phyloP scores from a whole-genome alignment of 23 red algal species.

The Gracilaria gracilis region DNA sequence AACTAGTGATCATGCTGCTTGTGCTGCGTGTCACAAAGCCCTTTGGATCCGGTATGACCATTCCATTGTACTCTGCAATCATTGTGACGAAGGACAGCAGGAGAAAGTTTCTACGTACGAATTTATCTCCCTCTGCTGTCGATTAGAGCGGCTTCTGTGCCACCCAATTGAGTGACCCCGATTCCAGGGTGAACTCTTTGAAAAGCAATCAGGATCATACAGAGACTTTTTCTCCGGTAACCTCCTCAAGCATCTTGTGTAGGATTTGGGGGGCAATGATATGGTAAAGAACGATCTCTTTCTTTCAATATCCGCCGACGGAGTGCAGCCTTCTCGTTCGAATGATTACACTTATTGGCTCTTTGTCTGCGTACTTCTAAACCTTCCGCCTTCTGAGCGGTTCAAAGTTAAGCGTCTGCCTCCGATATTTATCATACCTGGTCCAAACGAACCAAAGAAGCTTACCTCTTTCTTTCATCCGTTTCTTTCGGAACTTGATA shows the following conservation, averaged over 20 bases:
- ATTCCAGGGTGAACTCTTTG: background rate
- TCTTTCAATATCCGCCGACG: too few relatives aligned
- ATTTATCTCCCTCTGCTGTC: background rate
- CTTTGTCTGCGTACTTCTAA: background rate
- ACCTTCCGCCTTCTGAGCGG: background rate
- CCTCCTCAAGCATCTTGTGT: background rate
- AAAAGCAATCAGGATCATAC: background rate
- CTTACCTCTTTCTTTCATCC: background rate
- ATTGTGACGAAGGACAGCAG: background rate
- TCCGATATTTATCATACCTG: conserved; percentile 1
- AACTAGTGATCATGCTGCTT: background rate
- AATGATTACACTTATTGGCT: conserved; percentile 9
- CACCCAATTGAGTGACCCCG: background rate
- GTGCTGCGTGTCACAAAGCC: background rate
- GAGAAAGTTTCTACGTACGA: background rate
- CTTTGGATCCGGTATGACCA: background rate
- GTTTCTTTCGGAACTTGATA: background rate
- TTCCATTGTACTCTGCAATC: too few relatives aligned
- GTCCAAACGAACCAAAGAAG: conserved; percentile 26
- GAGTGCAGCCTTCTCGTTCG: conserved; percentile 11
- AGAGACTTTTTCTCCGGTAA: conserved; percentile 15
- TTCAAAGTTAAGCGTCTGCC: background rate
- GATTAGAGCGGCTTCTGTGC: background rate
- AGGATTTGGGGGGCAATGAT: too few relatives aligned
- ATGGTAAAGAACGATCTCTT: too few relatives aligned